Base-by-base conservation (phyloP, 164 flowering plant species). In the Platanus orientalis region DNA sequence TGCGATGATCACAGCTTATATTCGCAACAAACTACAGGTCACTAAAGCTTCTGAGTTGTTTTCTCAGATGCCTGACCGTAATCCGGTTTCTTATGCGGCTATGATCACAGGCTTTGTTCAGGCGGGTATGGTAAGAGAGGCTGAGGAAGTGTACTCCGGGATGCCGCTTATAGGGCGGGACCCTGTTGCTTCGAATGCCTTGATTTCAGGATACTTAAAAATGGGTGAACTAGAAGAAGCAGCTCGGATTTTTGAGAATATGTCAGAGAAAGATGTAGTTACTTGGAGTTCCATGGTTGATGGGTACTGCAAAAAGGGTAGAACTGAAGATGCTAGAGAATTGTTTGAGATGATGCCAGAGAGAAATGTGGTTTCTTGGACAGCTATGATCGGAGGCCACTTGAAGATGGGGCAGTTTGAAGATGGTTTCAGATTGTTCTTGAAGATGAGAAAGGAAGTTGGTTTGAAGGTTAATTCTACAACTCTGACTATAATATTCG, bases 1-100 rank as follows among this genome's bases (percentile, higher is more conserved):
- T 36, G 85, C 88, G 0, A 78, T 81, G 81, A 76, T 84, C 20
- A 74, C 81, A 6, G 85, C 76, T 27, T 84, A 80, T 54, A 57
- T 73, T 9, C 69, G 64, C 2, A 73, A 42, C 27, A 27, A 13
- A 14, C 65, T 42, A 63, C 62, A 48, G 65, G 48, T 77, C 24
- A 67, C 48, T 10, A 76, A 79, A 50, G 81, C 78, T 28, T 67
- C 10, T 47, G 62, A 65, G 57, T 60, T 77, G 70, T 79, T 79
- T 62, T 34, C 55, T 6, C 16, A 1, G 60, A 77, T 77, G 78
- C 77, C 77, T 0, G 63, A 56, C 47, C 58, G 73, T 20, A 76
- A 79, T 65, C 44, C 56, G 1, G 71, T 77, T 23, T 75, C 81
- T 14, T 77, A 74, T 58, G 63, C 71, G 36, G 75, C 78, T 2